Evolutionary conservation across 106 monocot species (phyloP), one percentile per base, ranked within the genome.

Genomic region (Dioscorea dumetorum): DNA sequence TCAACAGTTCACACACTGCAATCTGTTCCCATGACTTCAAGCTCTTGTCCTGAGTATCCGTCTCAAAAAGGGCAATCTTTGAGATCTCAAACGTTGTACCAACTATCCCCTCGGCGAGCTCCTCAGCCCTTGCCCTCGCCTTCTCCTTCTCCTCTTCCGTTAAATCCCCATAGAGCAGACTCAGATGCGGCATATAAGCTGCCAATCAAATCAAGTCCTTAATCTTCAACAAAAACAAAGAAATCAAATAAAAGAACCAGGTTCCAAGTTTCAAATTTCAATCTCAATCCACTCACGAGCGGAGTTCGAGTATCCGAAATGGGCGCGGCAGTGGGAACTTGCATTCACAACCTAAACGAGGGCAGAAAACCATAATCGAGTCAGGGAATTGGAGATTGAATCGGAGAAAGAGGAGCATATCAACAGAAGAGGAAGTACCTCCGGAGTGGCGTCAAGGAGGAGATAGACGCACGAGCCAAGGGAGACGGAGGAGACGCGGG

Each of bases 401-500:
- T 28, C 17, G 14, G 34, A 33, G 34, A 34, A 63, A n/a, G 31
- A 12, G 33, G 31, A 33, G 22, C 2, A 65, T 6, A 41, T 41
- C 41, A 41, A 10, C 9, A 10, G 48, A 65, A 24, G 12, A 51
- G 13, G 10, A 4, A 41, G 41, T 51, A 76, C 90, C 90, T 90
- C 80, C 10, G 76, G 67, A 31, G 73, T 48, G 48, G 90, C 77
- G 24, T 88, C 84, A 67, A 93, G 59, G 49, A 93, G 86, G 72
- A 95, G 84, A 64, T 78, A 95, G 76, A 95, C 88, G 72, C 95
- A 95, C 82, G 28, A 52, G 24, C 99, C 95, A 24, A 73, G 63
- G 18, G 85, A 31, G 67, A 85, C 83, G 50, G 80, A 65, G 57
- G 73, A 10, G 64, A 85, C 71, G 18, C 73, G 62, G 59, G 87